Percentiles rank a stretch among this genome's conserved stretches.
phyloP scores from a whole-genome alignment of 768 basidiomycete genomes.

The Phaeotremella fagi region DNA sequence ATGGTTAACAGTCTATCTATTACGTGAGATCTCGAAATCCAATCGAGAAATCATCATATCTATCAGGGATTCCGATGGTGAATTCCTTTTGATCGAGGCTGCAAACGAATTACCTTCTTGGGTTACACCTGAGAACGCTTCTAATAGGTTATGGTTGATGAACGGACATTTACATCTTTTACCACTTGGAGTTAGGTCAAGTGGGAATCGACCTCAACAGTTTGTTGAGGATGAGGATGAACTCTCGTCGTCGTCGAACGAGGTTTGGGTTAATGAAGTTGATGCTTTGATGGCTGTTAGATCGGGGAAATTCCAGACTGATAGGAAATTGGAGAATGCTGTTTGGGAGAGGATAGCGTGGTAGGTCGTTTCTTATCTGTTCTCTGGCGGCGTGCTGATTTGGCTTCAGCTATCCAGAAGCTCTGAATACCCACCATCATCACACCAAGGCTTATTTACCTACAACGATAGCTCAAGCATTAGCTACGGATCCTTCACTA shows the following conservation, averaged over 20 bases:
- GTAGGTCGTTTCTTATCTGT: slow-evolving; percentile 49
- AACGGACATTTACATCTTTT: slow-evolving; percentile 77
- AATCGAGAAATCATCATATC: slow-evolving; percentile 72
- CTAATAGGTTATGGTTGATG: slow-evolving; percentile 79
- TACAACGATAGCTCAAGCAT: slow-evolving; percentile 67
- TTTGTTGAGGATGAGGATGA: slow-evolving; percentile 54
- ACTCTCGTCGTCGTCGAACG: slow-evolving; percentile 7
- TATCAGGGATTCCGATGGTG: slow-evolving; percentile 88
- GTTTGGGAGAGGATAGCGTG: slow-evolving; percentile 68
- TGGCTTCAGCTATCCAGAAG: slow-evolving; percentile 62
- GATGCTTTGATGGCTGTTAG: slow-evolving; percentile 38
- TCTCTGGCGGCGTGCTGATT: background rate
- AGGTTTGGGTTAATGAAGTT: slow-evolving; percentile 29
- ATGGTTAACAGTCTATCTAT: slow-evolving; percentile 89
- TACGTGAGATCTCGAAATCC: slow-evolving; percentile 67
- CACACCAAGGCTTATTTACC: slow-evolving; percentile 74
- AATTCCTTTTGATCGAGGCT: slow-evolving; percentile 93
- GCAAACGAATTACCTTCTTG: slow-evolving; percentile 82
- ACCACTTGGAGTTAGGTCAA: slow-evolving; percentile 61
- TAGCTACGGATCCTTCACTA: slow-evolving; percentile 61
- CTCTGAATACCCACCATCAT: slow-evolving; percentile 64
- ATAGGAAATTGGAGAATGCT: slow-evolving; percentile 58
- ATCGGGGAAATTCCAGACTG: slow-evolving; percentile 58
- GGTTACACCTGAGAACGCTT: slow-evolving; percentile 85
- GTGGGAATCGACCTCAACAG: slow-evolving; percentile 55